A percentile compares a stretch with the other conserved stretches of the same genome.
These are phyloP conservation scores for Tolypocladium pustulatum DNA, from an alignment of 2,329 filamentous ascomycete species.

Conservation along the genomic window DNA sequence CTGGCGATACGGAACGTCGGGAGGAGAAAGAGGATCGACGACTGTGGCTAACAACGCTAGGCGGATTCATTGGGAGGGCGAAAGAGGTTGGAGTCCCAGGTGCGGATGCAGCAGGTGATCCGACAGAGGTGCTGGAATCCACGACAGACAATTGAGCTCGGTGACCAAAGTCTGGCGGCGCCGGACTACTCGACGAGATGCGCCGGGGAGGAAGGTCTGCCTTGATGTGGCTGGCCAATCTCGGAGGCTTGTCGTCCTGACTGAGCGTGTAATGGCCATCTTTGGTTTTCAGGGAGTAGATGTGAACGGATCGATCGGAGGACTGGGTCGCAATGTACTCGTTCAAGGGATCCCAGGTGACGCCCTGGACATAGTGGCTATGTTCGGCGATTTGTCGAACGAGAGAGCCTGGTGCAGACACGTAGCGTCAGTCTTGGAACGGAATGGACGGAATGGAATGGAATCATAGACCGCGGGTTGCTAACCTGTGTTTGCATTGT, in stretches of 20 bases:
- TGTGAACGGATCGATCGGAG: conserved; percentile 93
- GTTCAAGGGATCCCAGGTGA: conserved; percentile 96
- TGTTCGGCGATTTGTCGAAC: conserved; percentile 94
- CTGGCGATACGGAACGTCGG: conserved; percentile 82
- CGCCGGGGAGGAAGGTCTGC: conserved; percentile 88
- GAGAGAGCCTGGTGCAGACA: conserved; percentile 35
- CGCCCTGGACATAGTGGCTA: conserved; percentile 96
- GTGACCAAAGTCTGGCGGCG: conserved; percentile 69
- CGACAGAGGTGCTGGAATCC: conserved; percentile 45
- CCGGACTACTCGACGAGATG: conserved; percentile 85
- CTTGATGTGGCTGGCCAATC: conserved; percentile 65
- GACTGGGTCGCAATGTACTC: conserved; percentile 98
- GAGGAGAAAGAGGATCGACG: conserved; percentile 88
- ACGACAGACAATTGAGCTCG: conserved; percentile 51
- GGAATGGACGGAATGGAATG: not conserved
- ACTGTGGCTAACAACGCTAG: conserved; percentile 78
- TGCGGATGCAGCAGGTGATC: conserved; percentile 80
- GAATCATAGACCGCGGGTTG: conserved; percentile 2
- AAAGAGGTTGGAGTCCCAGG: conserved; percentile 88
- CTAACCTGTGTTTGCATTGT: conserved; percentile 83
- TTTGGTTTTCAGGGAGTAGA: conserved; percentile 92
- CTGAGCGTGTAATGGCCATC: conserved; percentile 84
- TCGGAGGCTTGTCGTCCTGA: conserved; percentile 57
- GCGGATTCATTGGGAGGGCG: conserved; percentile 91
- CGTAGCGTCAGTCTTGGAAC: conserved; percentile 1